Percentiles rank a stretch among this genome's conserved stretches.
Conservation (phyloP, 371 early-diverging fungal species). For the Apophysomyces elegans region DNA sequence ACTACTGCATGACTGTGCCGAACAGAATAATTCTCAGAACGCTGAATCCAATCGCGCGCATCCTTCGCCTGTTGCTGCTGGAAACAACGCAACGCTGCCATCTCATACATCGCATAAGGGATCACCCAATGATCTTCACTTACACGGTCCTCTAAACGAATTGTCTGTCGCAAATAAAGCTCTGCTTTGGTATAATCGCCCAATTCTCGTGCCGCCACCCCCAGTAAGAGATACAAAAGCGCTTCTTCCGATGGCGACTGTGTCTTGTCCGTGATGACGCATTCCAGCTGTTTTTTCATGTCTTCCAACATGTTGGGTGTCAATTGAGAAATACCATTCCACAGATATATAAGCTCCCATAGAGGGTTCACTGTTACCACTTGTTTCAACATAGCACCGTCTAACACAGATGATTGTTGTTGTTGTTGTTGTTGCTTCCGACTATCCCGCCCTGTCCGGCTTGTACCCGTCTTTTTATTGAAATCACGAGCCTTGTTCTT, state of each 20-base stretch:
- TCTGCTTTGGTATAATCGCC: constrained; percentile 37
- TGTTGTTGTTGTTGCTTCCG: background rate
- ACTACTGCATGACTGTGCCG: background rate
- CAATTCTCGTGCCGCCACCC: constrained; percentile 41
- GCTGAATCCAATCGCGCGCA: constrained; percentile 18
- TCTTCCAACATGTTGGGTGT: constrained; percentile 23
- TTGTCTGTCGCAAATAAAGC: constrained; percentile 23
- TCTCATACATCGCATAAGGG: constrained; percentile 35
- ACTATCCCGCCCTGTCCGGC: background rate
- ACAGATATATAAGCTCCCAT: constrained; percentile 54
- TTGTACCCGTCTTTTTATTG: background rate
- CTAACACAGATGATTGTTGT: background rate
- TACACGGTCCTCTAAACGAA: constrained; percentile 12
- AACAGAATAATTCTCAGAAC: constrained; percentile 23
- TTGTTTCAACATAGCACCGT: constrained; percentile 30
- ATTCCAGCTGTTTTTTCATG: constrained; percentile 33
- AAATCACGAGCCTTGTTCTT: constrained; percentile 23
- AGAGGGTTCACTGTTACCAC: constrained; percentile 45
- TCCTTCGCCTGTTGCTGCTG: constrained; percentile 16
- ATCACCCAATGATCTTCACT: constrained; percentile 30
- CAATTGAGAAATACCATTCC: constrained; percentile 53
- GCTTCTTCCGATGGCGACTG: constrained; percentile 26
- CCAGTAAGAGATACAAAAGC: constrained; percentile 38
- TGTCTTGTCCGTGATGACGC: background rate
- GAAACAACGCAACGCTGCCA: constrained; percentile 27